These are phyloP conservation scores for Diphasiastrum complanatum DNA, from an alignment of 83 land plant species.

Conservation along the genomic window DNA sequence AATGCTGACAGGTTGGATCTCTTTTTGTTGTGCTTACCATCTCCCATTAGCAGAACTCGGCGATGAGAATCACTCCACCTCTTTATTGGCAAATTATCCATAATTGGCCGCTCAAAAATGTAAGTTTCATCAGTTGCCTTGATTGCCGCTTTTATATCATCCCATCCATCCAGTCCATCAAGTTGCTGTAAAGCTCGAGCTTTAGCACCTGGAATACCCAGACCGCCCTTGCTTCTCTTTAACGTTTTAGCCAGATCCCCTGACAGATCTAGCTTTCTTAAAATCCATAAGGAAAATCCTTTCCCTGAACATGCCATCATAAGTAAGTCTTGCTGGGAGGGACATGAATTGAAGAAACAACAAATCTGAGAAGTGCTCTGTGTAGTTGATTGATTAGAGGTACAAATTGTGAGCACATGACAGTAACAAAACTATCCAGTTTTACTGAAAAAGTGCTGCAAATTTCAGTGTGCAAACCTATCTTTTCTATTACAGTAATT, in stretches of 20 bases:
- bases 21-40: too few relatives aligned
- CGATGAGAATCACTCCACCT: constrained; percentile 13
- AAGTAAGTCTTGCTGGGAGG: too few relatives aligned
- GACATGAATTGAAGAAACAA: too few relatives aligned
- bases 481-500: too few relatives aligned
- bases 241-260: constrained; percentile 11
- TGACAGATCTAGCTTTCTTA: constrained; percentile 10
- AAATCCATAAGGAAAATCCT: constrained; percentile 20
- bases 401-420: too few relatives aligned
- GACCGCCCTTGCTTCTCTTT: background rate
- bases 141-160: constrained; percentile 15
- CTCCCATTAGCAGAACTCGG: constrained; percentile 15
- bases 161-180: constrained; percentile 18
- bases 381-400: too few relatives aligned
- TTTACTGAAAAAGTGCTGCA: too few relatives aligned
- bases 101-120: constrained; percentile 6
- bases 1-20: too few relatives aligned
- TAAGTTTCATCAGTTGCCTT: constrained; percentile 12
- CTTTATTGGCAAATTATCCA: constrained; percentile 14
- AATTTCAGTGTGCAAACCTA: too few relatives aligned
- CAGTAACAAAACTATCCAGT: too few relatives aligned
- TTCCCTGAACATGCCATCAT: too few relatives aligned
- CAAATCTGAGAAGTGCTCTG: too few relatives aligned
- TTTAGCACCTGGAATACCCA: constrained; percentile 7
- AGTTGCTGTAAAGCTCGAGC: constrained; percentile 19